phyloP scores from a whole-genome alignment of 2,329 filamentous ascomycete genomes.

The Ilyonectria sp. region DNA sequence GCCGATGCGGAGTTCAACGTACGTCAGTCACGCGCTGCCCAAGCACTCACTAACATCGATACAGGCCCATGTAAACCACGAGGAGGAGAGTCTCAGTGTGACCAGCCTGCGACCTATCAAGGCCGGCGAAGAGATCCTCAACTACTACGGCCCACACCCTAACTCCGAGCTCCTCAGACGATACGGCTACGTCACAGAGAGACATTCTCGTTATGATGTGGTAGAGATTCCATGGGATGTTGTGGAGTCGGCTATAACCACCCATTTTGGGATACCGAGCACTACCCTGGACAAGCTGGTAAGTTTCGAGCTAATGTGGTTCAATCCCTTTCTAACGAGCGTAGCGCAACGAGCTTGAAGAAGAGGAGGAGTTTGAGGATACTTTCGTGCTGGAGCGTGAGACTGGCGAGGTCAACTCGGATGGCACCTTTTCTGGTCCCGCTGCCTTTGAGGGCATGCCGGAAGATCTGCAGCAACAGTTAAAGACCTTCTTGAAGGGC shows the following conservation, averaged over 20 bases:
- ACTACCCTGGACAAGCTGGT: conserved; percentile 60
- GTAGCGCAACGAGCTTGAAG: conserved; percentile 66
- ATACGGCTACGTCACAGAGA: conserved; percentile 89
- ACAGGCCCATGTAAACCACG: conserved; percentile 69
- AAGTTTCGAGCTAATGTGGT: conserved; percentile 38
- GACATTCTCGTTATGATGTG: conserved; percentile 85
- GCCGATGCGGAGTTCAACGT: conserved; percentile 91
- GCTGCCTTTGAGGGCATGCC: conserved; percentile 61
- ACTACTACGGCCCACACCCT: conserved; percentile 90
- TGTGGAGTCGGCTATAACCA: conserved; percentile 64
- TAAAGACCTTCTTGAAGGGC: conserved; percentile 65
- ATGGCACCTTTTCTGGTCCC: conserved; percentile 60
- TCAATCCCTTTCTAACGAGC: conserved; percentile 41
- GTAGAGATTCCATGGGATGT: conserved; percentile 80
- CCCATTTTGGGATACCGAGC: conserved; percentile 56
- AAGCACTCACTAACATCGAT: conserved; percentile 25
- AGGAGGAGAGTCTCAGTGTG: conserved; percentile 74
- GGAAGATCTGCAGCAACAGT: conserved; percentile 66
- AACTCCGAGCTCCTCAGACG: conserved; percentile 86
- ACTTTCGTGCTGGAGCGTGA: conserved; percentile 78
- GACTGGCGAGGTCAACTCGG: conserved; percentile 65
- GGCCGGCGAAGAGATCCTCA: conserved; percentile 84
- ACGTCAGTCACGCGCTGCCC: conserved; percentile 42
- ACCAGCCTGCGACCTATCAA: conserved; percentile 78
- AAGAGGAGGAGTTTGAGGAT: conserved; percentile 80